Percentiles rank a stretch among this genome's conserved stretches.
phyloP scores from a whole-genome alignment of 495 filamentous ascomycete genomes.

The Lasiosphaeria ovina region DNA sequence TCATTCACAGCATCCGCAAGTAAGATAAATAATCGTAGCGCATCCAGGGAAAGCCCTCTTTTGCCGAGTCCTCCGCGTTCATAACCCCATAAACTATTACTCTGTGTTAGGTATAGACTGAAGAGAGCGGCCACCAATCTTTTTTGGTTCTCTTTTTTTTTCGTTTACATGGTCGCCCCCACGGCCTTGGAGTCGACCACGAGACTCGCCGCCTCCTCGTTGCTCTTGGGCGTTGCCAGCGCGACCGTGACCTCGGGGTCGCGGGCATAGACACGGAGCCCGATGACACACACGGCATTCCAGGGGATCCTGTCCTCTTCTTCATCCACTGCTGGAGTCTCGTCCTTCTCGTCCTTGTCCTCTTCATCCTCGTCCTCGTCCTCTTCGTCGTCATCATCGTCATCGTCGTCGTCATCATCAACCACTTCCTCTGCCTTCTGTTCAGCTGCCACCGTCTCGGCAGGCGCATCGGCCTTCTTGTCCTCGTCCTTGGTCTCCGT shows the following conservation, averaged over 20 bases:
- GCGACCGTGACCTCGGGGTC: slow-evolving; percentile 42
- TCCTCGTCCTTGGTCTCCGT: slow-evolving; percentile 14
- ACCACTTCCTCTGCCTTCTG: slow-evolving; percentile 2
- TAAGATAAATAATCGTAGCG: too few species aligned
- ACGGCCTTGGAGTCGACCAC: slow-evolving; percentile 23
- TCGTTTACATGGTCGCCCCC: slow-evolving; percentile 24
- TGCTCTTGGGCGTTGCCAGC: slow-evolving; percentile 36
- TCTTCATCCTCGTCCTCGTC: slow-evolving; percentile 16
- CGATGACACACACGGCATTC: slow-evolving; percentile 55
- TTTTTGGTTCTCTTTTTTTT: background rate
- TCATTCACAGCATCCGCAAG: too few species aligned
- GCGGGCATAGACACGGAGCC: slow-evolving; percentile 48
- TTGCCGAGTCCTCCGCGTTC: background rate
- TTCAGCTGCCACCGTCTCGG: background rate
- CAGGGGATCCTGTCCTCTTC: slow-evolving; percentile 37
- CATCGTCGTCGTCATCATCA: slow-evolving; percentile 5
- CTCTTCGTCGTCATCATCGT: slow-evolving; percentile 13
- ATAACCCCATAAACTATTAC: background rate
- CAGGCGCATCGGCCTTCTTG: slow-evolving; percentile 12
- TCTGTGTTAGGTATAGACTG: too few species aligned
- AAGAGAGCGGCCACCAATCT: too few species aligned
- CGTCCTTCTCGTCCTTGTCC: slow-evolving; percentile 9
- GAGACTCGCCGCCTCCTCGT: slow-evolving; percentile 26
- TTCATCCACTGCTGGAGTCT: slow-evolving; percentile 5
- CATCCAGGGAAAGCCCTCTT: too few species aligned